phyloP scores from a whole-genome alignment of 306 rosid genomes.

The Ceratonia siliqua region DNA sequence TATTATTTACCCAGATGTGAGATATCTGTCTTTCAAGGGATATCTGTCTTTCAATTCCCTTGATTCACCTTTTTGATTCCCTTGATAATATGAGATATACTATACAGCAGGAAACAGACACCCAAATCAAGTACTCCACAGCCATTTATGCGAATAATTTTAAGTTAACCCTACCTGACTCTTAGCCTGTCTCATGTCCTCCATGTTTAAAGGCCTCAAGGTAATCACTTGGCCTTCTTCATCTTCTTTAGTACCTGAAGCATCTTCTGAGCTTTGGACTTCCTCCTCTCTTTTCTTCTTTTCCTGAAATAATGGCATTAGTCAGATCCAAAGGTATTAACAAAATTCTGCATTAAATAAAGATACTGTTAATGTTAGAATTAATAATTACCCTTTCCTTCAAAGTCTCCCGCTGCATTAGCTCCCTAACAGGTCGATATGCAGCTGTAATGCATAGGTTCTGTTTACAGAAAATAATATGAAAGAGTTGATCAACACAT shows the following conservation, averaged over 20 bases:
- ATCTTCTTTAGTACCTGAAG: constrained; percentile 48
- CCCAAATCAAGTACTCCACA: not conserved
- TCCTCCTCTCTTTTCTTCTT: constrained; percentile 51
- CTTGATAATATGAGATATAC: not conserved
- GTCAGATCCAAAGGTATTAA: not conserved
- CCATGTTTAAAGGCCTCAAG: constrained; percentile 73
- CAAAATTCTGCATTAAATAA: not conserved
- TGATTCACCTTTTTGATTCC: not conserved
- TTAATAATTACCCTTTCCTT: constrained; percentile 55
- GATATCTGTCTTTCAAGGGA: not conserved
- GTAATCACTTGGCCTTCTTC: constrained; percentile 53
- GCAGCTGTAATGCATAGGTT: constrained; percentile 80
- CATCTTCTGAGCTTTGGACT: constrained; percentile 49
- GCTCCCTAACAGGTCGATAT: constrained; percentile 79
- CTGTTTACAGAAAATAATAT: constrained; percentile 52
- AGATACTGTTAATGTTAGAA: not conserved
- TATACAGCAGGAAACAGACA: not conserved
- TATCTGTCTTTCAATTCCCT: not conserved
- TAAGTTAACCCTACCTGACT: constrained; percentile 52
- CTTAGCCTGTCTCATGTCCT: constrained; percentile 84
- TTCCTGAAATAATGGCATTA: constrained; percentile 46
- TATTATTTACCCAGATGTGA: not conserved
- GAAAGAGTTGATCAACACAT: constrained; percentile 25
- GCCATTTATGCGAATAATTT: constrained; percentile 4
- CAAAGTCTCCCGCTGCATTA: constrained; percentile 65